phyloP scores from a whole-genome alignment of 2,329 filamentous ascomycete genomes.

The Botrytis paeoniae region DNA sequence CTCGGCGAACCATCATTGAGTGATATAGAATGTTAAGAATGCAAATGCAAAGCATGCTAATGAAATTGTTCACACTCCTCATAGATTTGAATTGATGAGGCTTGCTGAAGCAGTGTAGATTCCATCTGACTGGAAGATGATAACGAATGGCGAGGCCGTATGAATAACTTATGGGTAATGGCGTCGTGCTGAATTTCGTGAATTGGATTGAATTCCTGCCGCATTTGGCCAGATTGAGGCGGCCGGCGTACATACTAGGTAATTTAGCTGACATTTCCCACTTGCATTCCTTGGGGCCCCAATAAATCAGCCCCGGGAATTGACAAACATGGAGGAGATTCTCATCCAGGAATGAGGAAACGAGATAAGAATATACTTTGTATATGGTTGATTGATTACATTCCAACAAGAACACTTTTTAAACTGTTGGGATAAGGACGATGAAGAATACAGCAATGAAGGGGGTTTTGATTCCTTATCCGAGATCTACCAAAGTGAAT shows the following conservation, averaged over 20 bases:
- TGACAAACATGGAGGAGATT: not conserved
- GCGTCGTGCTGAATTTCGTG: slow-evolving; percentile 6
- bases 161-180: not conserved
- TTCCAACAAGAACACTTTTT: not conserved
- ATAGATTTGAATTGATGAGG: not conserved
- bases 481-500: not conserved
- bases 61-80: not conserved
- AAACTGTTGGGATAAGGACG: not conserved
- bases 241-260: not conserved
- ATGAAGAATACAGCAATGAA: not conserved
- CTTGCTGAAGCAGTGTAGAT: not conserved
- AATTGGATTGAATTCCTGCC: slow-evolving; percentile 16
- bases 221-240: slow-evolving; percentile 4
- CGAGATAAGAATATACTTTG: not conserved
- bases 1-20: slow-evolving; percentile 4
- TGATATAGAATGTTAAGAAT: not conserved
- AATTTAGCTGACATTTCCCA: slow-evolving; percentile 7
- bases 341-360: not conserved
- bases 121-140: not conserved
- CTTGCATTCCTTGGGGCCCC: slow-evolving; percentile 12
- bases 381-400: not conserved
- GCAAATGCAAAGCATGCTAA: slow-evolving; percentile 2
- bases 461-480: not conserved
- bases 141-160: not conserved
- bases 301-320: slow-evolving; percentile 1